phyloP scores from a whole-genome alignment of 1,284 basidiomycete genomes.

The Pterulicium gracile region DNA sequence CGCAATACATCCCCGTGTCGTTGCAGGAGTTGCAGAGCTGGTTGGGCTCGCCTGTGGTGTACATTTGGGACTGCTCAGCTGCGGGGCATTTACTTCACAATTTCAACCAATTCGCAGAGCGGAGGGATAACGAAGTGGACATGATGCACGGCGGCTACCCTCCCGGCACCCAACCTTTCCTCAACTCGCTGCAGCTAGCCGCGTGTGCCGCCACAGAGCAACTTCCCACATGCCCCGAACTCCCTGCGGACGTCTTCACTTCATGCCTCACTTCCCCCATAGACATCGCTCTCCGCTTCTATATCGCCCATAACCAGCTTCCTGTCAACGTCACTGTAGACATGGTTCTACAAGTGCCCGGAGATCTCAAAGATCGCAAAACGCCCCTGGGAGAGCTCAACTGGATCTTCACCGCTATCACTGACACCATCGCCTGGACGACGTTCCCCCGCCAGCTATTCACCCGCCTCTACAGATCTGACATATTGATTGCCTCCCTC shows the following conservation, averaged over 20 bases:
- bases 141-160: constrained; percentile 47
- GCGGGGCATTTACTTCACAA: constrained; percentile 91
- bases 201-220: constrained; percentile 90
- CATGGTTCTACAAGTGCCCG: constrained; percentile 93
- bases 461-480: constrained; percentile 90
- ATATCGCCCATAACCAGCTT: constrained; percentile 84
- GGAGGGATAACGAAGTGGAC: constrained; percentile 73
- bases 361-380: constrained; percentile 90
- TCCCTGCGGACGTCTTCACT: constrained; percentile 96
- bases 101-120: constrained; percentile 81
- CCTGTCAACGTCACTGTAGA: constrained; percentile 74
- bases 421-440: constrained; percentile 98
- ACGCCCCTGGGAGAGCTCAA: constrained; percentile 96
- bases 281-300: constrained; percentile 93
- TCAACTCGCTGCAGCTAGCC: constrained; percentile 90
- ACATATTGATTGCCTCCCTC: constrained; percentile 90
- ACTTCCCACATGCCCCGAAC: constrained; percentile 90
- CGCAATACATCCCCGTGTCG: constrained; percentile 97
- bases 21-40: constrained; percentile 88
- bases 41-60: constrained; percentile 91
- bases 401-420: constrained; percentile 99
- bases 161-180: constrained; percentile 62
- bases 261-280: constrained; percentile 97
- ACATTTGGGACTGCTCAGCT: constrained; percentile 97
- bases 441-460: constrained; percentile 92